phyloP scores from a whole-genome alignment of 1,284 basidiomycete genomes.

The Kalmanozyma brasiliensis region DNA sequence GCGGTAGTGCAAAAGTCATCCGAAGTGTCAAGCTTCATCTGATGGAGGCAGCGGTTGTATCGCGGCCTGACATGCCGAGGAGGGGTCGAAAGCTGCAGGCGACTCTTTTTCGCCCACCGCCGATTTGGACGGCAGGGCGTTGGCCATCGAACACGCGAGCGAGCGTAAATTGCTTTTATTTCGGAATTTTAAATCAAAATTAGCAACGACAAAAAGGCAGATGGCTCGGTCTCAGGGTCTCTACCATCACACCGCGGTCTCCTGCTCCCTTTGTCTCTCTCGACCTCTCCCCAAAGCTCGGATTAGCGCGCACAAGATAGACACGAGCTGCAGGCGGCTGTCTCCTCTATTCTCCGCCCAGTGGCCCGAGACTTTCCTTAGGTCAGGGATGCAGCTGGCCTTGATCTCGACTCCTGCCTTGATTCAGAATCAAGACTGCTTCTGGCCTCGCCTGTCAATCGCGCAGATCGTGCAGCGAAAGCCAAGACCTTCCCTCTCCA shows the following conservation, averaged over 20 bases:
- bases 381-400: no score
- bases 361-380: no score
- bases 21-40: no score
- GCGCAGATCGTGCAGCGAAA: neutral
- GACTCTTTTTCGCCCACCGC: slow-evolving; percentile 7
- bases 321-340: neutral
- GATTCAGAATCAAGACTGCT: neutral
- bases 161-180: neutral
- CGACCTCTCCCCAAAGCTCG: neutral
- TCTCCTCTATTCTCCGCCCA: no score
- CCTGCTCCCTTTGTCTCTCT: neutral
- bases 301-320: no score
- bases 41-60: no score
- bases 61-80: no score
- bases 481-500: slow-evolving; percentile 12
- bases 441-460: no score
- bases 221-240: slow-evolving; percentile 2
- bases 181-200: neutral
- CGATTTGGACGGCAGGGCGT: slow-evolving; percentile 19
- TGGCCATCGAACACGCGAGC: slow-evolving; percentile 13
- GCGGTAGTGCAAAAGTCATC: no score
- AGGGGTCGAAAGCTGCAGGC: neutral
- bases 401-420: no score
- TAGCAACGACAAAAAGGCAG: no score
- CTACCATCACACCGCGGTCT: no score